Base-by-base conservation (phyloP, 257 asterid genomes). In the Catharanthus roseus region DNA sequence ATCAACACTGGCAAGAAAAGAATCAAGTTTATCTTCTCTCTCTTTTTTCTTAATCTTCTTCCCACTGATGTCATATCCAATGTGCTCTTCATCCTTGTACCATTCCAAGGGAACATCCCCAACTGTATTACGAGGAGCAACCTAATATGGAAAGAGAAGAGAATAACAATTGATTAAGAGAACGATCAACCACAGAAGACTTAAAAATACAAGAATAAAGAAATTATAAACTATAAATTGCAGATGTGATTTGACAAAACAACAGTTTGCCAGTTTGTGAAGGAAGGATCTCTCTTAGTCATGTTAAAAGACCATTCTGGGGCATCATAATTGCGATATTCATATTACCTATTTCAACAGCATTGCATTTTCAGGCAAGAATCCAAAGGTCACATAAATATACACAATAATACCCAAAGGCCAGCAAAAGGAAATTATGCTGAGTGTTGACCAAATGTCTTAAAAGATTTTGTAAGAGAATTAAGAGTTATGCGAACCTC, bases 81-180 rank as follows among this genome's bases (percentile, higher is more conserved):
- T 86, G 76, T 95, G 99, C 81, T 82, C 99, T 86, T 95, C 99
- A 58, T 95, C 97, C 77, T 82, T 76, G 84, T 95, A 95, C 96
- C 96, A 95, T 65, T 65, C 77, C 77, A 91, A 78, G 31, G 99
- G 99, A 74, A 95, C 97, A 81, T 86, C 72, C 63, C 99, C 99
- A 73, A 91, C 53, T 4, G 99, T 95, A 82, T 95, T 95, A 68
- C 90, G 97, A 70, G 99, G 97, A 65, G 85, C 85, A 78, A 89
- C 96, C 99, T 93, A 78, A 65, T 67, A 72, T 3, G 70, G 68
- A 31, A 79, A 72, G 57, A 76, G 47, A 65, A 18, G 31, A 62
- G 73, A 68, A 41, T 1, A 36, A n/a, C 60, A 73, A 71, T 19
- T 24, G 67, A 69, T 56, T 61, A 36, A 60, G 9, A n/a, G 23